Conservation (phyloP, 192 early-diverging fungal species). For the Rhizophagus sp. region DNA sequence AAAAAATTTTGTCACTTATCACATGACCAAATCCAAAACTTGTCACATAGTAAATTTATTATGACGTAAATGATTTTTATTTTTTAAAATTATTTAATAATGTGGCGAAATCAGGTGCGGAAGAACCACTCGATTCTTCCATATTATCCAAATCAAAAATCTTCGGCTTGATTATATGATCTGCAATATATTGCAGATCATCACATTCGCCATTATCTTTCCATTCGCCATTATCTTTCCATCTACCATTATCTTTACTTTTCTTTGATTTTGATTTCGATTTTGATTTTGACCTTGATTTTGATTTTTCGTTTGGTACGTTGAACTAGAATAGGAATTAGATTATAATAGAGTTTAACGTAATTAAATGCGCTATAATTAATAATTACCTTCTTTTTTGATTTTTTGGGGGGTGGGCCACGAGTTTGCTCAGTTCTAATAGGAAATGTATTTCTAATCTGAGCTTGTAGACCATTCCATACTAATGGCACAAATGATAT, state of each 20-base stretch:
- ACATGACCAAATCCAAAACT: no score
- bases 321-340: no score
- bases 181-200: not conserved
- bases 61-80: no score
- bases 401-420: no score
- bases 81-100: not conserved
- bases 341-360: no score
- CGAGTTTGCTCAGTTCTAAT: not conserved
- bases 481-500: slow-evolving; percentile 30
- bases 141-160: not conserved
- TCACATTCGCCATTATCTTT: not conserved
- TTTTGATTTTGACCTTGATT: no score
- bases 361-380: no score
- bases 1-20: no score
- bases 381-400: no score
- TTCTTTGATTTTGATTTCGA: not conserved
- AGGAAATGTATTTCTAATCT: slow-evolving; percentile 40
- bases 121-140: not conserved
- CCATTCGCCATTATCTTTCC: not conserved
- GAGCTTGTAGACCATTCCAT: slow-evolving; percentile 34
- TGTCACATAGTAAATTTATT: no score
- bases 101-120: not conserved
- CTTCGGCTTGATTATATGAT: not conserved
- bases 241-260: not conserved
- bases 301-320: no score